Evolutionary conservation across 2,329 filamentous ascomycete genomes (phyloP), one percentile per base, ranked within the genome.

Genomic region (Fusarium sp.): DNA sequence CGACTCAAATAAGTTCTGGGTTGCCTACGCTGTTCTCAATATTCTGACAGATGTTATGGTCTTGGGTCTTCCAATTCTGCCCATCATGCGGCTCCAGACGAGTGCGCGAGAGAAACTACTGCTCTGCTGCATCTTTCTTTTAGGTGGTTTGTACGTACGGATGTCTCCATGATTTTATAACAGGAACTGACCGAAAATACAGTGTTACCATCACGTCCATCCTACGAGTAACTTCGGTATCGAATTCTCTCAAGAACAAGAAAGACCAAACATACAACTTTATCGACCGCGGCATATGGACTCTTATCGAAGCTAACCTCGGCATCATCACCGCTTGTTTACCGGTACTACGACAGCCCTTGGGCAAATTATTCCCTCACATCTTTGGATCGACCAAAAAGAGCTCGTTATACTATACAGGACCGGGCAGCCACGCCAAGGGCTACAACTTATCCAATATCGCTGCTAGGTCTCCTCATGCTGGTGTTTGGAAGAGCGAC

Each of bases 1-100:
- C 20, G 46, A 59, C 26, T 54, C 55, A 3, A 58, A 54, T n/a
- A 58, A 58, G 17, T 54, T 58, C 7, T 58, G 55, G 55, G 46
- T 58, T 4, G 46, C 45, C 0, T 58, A 58, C 6, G 55, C 46
- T 7, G 20, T 32, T 13, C 55, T 58, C 7, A 58, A 58, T 7
- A 30, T 58, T 13, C 13, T 58, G 20, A 54, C 46, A 0, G 55
- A 58, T 6, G 32, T 58, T 9, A 54, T 58, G 33, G 55, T 58
- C 1, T 4, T 58, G 14, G 46, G 15, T 7, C 55, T 58, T 8
- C 46, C 55, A 4, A 58, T 54, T 15, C 0, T 33, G 4, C 55
- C 55, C 0, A 58, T 58, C 9, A n/a, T 58, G 7, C 17, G n/a
- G 5, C 55, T 58, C 1, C 55, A 58, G 13, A 58, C n/a, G 2